Evolutionary conservation across 768 basidiomycete species (phyloP), one percentile per base, ranked within the genome.

Genomic region (Tulasnella sp.): DNA sequence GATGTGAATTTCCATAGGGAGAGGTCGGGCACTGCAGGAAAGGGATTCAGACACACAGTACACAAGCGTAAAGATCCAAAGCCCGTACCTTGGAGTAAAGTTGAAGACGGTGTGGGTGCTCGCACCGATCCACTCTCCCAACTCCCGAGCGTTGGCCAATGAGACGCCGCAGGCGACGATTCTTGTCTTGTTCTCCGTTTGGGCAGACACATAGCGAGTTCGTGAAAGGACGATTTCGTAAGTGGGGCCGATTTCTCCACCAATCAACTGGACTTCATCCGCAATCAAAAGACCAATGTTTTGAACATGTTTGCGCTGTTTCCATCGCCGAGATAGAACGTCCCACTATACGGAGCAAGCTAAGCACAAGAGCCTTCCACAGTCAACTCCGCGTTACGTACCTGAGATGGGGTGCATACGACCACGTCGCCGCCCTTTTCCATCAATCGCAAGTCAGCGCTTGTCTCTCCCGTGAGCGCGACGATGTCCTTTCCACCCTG

Each of bases 41-140:
- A 67, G n/a, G 40, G n/a, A 34, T 36, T 17, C 32, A 75, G 0
- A 80, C 17, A 17, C 8, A 71, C 26, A 22, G 6, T 64, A 70
- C 16, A 44, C 65, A 26, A 32, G 72, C 34, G 62, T 39, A n/a
- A 35, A 11, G 17, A 34, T 52, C 42, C n/a, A n/a, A n/a, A 47
- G 5, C 14, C 39, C 9, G 67, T 78, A 91, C 89, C 91, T 91
- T 0, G 95, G 95, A 0, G 95, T 90, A 80, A 99, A 97, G 82
- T 98, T 99, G 88, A 98, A 99, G 76, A 97, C 92, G 1, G 91
- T 92, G 78, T 97, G 95, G 3, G 91, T 89, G 0, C 90, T 90
- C 0, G 91, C 94, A 39, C 95, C 96, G 80, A 99, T 93, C 97
- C 97, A 99, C 77, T 98, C 95, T 32, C 95, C 95, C 0, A 99